These are phyloP conservation scores for Neofusicoccum umdonicola DNA, from an alignment of 2,329 filamentous ascomycete genomes.

Conservation along the genomic window DNA sequence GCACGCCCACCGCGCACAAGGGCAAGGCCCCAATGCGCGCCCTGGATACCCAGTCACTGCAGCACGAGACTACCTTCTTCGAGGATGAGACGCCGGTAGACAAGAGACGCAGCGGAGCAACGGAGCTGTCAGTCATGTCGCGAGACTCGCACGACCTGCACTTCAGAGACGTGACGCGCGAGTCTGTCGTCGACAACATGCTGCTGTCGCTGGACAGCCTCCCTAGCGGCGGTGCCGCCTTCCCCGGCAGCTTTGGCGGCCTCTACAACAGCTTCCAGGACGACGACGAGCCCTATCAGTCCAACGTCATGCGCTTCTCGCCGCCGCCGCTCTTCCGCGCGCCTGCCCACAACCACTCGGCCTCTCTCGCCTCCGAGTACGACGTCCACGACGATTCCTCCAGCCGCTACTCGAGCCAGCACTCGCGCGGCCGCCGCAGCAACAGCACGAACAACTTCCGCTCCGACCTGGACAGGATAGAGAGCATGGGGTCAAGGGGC, in stretches of 20 bases:
- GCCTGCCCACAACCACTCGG: conserved; percentile 60
- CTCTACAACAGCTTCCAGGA: conserved; percentile 40
- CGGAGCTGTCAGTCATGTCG: conserved; percentile 8
- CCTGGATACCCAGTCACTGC: background rate
- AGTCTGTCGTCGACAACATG: conserved; percentile 95
- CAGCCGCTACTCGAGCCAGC: conserved; percentile 42
- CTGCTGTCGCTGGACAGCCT: conserved; percentile 82
- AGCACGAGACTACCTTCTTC: conserved; percentile 17
- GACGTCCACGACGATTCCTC: conserved; percentile 31
- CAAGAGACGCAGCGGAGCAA: conserved; percentile 16
- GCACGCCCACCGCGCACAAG: conserved; percentile 11
- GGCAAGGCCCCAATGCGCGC: conserved; percentile 14
- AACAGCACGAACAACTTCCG: conserved; percentile 74
- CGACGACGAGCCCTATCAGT: conserved; percentile 40
- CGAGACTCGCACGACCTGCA: conserved; percentile 83
- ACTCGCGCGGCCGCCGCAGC: conserved; percentile 63
- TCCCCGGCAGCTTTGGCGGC: conserved; percentile 26
- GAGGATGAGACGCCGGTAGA: conserved; percentile 20
- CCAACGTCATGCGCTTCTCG: conserved; percentile 31
- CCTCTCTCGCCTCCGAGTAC: conserved; percentile 56
- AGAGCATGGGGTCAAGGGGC: conserved; percentile 23
- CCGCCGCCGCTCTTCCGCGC: conserved; percentile 41
- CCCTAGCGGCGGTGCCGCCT: conserved; percentile 42
- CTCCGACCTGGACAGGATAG: conserved; percentile 27
- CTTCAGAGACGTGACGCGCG: conserved; percentile 73